Conservation (phyloP, 805 yeast genomes). For the Saccharomycopsis olivae region DNA sequence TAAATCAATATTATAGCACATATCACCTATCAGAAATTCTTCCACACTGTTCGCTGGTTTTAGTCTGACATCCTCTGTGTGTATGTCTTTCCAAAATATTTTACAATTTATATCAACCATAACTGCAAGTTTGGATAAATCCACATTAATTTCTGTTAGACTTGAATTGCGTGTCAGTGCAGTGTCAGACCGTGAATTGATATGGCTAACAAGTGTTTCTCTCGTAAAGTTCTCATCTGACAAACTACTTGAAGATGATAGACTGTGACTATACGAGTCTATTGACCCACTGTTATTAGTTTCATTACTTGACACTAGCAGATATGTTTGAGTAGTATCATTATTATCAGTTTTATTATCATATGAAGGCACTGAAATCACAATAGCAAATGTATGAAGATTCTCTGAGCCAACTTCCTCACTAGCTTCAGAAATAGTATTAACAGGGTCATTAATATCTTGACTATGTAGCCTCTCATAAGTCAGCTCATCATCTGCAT, state of each 20-base stretch:
- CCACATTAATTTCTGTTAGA: conserved; percentile 7
- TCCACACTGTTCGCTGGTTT: conserved; percentile 1
- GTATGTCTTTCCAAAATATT: conserved; percentile 10
- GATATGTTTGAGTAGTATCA: too few relatives aligned
- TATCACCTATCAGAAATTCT: conserved; percentile 10
- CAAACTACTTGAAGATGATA: not conserved
- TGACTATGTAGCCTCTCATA: not conserved
- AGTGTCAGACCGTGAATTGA: not conserved
- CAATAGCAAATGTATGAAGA: conserved; percentile 17
- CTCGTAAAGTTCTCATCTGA: not conserved
- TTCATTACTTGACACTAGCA: too few relatives aligned
- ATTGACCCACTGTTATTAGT: too few relatives aligned
- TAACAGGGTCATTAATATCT: conserved; percentile 1
- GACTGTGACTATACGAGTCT: not conserved
- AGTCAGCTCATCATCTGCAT: conserved; percentile 4
- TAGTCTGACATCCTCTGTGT: not conserved
- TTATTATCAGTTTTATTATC: too few relatives aligned
- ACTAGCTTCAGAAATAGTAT: too few relatives aligned
- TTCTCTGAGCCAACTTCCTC: too few relatives aligned
- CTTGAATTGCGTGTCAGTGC: not conserved
- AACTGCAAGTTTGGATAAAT: conserved; percentile 6
- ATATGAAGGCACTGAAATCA: conserved; percentile 15
- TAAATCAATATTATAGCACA: conserved; percentile 6
- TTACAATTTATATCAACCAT: conserved; percentile 9
- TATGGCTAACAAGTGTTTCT: not conserved